Base-by-base conservation (phyloP, 2,329 filamentous ascomycete genomes). In the Microthyrium microscopicum region DNA sequence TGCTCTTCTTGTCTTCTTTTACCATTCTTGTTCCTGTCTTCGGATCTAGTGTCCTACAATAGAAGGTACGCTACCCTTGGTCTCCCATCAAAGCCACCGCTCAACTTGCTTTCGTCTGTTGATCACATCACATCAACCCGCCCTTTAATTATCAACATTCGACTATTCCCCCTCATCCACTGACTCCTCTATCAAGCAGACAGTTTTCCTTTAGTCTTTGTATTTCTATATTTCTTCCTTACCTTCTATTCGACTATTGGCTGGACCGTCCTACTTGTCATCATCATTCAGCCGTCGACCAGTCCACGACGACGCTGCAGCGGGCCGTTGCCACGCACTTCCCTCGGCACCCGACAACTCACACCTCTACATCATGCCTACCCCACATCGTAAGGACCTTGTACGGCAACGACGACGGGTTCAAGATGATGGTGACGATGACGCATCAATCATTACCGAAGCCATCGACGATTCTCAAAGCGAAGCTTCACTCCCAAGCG, bases 401-500 rank as follows among this genome's bases (percentile, higher is more conserved):
- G 43, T 56, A 36, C 46, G 50, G 38, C 51, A 52, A 40, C 53
- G 53, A 41, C 41, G 54, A 44, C 46, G 53, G 33, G 46, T 53
- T 28, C 53, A 55, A 33, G 54, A 57, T 30, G 54, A 57, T 32
- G 51, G 49, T 35, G 42, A 44, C 26, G 51, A 56, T 39, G 51
- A 45, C 38, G 41, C 41, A 33, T 53, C 51, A 20, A 49, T 66
- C 39, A 58, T 57, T 33, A 66, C 58, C 26, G 62, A 62, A 35
- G 43, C 66, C 36, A 64, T 67, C 32, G 69, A 73, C 43, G 71
- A 75, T 48, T 75, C 71, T 26, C 56, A 73, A 53, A 76, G 69
- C 50, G 72, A 75, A 49, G 64, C 59, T 24, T 74, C 71, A 9
- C 54, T 61, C 16, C 57, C 63, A 40, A 73, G 61, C 43, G 66